phyloP scores from a whole-genome alignment of 257 asterid genomes.

The Solanum sejunctum region DNA sequence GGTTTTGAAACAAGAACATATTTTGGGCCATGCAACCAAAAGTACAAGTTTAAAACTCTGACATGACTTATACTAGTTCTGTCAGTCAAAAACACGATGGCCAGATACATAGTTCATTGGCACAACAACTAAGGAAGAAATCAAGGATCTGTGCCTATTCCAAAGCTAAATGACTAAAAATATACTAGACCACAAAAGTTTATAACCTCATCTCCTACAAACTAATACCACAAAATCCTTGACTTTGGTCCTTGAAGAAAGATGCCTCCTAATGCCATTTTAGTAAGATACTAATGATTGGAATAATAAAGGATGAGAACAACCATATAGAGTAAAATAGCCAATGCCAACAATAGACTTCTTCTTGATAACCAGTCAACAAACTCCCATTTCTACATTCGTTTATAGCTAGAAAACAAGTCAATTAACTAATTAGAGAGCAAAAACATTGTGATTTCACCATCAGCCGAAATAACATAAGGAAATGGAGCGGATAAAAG shows the following conservation, averaged over 20 bases:
- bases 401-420: neutral
- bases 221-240: neutral
- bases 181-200: neutral
- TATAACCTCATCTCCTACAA: neutral
- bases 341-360: neutral
- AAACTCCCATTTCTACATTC: neutral
- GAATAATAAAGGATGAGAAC: neutral
- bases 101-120: neutral
- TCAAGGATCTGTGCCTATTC: neutral
- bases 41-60: neutral
- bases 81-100: neutral
- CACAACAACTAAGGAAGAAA: neutral
- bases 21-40: neutral
- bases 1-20: neutral
- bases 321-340: neutral
- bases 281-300: neutral
- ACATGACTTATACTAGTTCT: neutral
- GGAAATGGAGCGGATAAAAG: neutral
- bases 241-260: neutral
- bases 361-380: neutral
- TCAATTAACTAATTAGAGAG: neutral
- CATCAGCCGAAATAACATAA: neutral
- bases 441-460: neutral
- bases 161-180: neutral
- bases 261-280: neutral